phyloP scores from a whole-genome alignment of 2,329 filamentous ascomycete genomes.

The Oidium heveae region DNA sequence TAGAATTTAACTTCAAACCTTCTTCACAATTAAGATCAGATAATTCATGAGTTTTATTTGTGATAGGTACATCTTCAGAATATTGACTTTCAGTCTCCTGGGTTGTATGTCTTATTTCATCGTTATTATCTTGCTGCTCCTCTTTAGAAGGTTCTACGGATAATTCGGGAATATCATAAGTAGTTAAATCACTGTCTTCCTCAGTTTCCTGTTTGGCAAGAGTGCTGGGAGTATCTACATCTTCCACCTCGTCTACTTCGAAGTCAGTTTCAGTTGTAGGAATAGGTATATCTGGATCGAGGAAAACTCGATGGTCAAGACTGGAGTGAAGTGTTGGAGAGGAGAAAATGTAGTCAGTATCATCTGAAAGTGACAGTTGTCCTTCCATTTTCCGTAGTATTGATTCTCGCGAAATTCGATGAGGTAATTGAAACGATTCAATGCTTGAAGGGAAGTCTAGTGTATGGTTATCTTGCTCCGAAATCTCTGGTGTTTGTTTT shows the following conservation, averaged over 20 bases:
- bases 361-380: conserved; percentile 23
- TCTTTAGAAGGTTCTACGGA: conserved; percentile 27
- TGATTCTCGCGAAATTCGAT: conserved; percentile 76
- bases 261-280: conserved; percentile 47
- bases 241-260: conserved; percentile 24
- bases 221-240: conserved; percentile 29
- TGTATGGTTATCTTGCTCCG: conserved; percentile 21
- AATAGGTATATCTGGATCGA: conserved; percentile 76
- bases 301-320: conserved; percentile 29
- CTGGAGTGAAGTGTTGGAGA: conserved; percentile 33
- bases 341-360: conserved; percentile 38
- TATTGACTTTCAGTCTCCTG: conserved; percentile 22
- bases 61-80: conserved; percentile 17
- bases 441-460: conserved; percentile 33
- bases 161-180: conserved; percentile 43
- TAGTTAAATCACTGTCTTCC: conserved; percentile 37
- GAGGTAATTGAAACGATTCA: conserved; percentile 37
- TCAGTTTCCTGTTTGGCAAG: conserved; percentile 38
- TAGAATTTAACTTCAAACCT: no score
- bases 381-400: conserved; percentile 74
- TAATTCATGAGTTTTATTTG: no score
- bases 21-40: no score
- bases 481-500: conserved; percentile 2
- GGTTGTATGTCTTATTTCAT: conserved; percentile 2
- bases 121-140: conserved; percentile 10